These are phyloP conservation scores for Corymbia citriodora DNA, from an alignment of 441 rosid genomes.

Conservation along the genomic window DNA sequence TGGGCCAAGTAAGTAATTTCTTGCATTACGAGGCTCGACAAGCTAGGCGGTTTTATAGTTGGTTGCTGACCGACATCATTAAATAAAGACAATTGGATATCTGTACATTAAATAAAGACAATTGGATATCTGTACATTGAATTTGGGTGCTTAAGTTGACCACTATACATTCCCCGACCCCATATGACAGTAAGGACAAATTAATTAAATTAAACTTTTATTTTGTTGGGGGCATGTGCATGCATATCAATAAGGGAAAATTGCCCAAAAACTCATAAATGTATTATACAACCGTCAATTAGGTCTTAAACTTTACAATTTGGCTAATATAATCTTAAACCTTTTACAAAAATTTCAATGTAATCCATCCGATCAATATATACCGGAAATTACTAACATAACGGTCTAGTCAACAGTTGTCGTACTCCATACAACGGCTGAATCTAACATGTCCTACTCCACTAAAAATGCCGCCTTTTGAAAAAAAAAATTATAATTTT, in stretches of 20 bases:
- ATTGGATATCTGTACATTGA: not conserved
- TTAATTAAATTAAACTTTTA: not conserved
- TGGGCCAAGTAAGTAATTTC: not conserved
- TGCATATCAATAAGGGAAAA: not conserved
- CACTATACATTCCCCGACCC: not conserved
- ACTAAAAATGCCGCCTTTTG: not conserved
- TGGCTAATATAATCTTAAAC: not conserved
- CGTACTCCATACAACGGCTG: not conserved
- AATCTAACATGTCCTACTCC: not conserved
- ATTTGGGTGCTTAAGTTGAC: not conserved
- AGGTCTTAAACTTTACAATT: not conserved
- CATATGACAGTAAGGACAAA: not conserved
- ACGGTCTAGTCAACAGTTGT: rapidly evolving
- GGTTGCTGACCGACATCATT: not conserved
- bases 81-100: not conserved
- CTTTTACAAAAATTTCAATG: not conserved
- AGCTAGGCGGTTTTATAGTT: not conserved
- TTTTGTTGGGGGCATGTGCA: not conserved
- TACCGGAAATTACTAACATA: rapidly evolving
- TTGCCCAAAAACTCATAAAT: not conserved
- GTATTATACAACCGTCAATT: rapidly evolving
- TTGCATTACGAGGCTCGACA: not conserved
- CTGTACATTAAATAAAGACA: not conserved
- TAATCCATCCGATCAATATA: not conserved
- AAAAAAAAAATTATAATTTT: not conserved